Evolutionary conservation across 1,284 basidiomycete genomes (phyloP).

Genomic region (Trichosporon sp.): DNA sequence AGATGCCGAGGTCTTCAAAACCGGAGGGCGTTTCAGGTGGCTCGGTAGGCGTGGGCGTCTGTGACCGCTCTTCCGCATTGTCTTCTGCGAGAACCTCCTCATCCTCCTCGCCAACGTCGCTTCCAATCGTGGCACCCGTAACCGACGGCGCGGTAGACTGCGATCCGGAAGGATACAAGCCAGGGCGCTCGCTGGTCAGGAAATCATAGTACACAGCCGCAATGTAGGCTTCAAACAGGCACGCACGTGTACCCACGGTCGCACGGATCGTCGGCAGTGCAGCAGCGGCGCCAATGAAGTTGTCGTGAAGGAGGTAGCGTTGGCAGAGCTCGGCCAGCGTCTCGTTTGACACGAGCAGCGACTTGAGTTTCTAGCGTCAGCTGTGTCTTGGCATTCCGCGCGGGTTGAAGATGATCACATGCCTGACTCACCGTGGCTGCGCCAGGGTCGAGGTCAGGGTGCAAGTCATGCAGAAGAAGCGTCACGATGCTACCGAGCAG

Average conservation of each 20-base stretch:
- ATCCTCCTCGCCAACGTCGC: not conserved
- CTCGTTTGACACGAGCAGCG: constrained; percentile 41
- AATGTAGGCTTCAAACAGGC: constrained; percentile 48
- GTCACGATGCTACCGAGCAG: constrained; percentile 43
- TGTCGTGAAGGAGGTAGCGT: constrained; percentile 37
- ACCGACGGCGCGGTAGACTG: constrained; percentile 12
- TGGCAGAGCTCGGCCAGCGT: constrained; percentile 42
- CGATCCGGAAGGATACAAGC: constrained; percentile 18
- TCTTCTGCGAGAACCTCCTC: not conserved
- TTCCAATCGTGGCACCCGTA: not conserved
- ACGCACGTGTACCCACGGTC: constrained; percentile 29
- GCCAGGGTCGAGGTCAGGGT: constrained; percentile 42
- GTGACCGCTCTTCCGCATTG: not conserved
- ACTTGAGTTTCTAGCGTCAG: constrained; percentile 41
- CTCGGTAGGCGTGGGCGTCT: not conserved
- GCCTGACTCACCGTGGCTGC: constrained; percentile 41
- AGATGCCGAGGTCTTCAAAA: not conserved
- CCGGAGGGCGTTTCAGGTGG: not conserved
- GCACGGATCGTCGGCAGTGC: constrained; percentile 35
- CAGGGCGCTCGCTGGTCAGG: constrained; percentile 28
- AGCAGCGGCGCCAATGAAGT: constrained; percentile 33
- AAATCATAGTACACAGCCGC: constrained; percentile 47
- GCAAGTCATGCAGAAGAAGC: constrained; percentile 44
- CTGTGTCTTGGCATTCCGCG: not conserved
- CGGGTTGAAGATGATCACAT: not conserved